A percentile compares a stretch with the other conserved stretches of the same genome.
These are phyloP conservation scores for Saccharomycopsis fermentans DNA, from an alignment of 805 yeast genomes.

Conservation along the genomic window DNA sequence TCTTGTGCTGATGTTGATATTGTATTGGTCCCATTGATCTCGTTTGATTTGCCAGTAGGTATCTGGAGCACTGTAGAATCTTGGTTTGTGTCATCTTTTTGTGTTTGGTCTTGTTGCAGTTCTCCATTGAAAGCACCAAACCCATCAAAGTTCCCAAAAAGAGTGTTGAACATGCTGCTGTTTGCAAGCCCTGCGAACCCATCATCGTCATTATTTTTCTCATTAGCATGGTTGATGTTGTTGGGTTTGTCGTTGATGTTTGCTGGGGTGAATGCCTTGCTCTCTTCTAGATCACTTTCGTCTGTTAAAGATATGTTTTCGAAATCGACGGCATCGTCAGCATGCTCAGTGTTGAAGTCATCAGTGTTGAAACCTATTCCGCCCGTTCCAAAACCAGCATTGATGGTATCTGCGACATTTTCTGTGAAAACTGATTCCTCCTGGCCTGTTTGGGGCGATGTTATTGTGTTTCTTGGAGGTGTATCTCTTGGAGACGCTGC, in stretches of 20 bases:
- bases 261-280: neutral
- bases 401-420: slow-evolving; percentile 14
- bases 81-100: neutral
- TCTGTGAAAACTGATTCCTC: slow-evolving; percentile 6
- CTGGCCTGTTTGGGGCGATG: neutral
- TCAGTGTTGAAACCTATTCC: slow-evolving; percentile 13
- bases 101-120: neutral
- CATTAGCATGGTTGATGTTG: neutral
- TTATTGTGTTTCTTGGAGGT: too few relatives aligned
- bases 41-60: neutral
- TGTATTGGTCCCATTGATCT: neutral
- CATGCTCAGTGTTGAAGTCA: slow-evolving; percentile 45
- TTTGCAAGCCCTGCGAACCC: neutral
- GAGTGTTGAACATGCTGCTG: neutral
- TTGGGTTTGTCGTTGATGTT: neutral
- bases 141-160: neutral
- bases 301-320: slow-evolving; percentile 41
- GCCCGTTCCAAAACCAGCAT: slow-evolving; percentile 13
- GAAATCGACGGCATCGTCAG: slow-evolving; percentile 87
- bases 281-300: slow-evolving; percentile 17
- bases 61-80: neutral
- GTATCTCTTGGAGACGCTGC: neutral
- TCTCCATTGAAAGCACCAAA: neutral
- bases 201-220: neutral
- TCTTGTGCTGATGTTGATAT: neutral